Evolutionary conservation across 2,329 filamentous ascomycete genomes (phyloP), one percentile per base, ranked within the genome.

Genomic region (Torrubiellomyces zombiae): DNA sequence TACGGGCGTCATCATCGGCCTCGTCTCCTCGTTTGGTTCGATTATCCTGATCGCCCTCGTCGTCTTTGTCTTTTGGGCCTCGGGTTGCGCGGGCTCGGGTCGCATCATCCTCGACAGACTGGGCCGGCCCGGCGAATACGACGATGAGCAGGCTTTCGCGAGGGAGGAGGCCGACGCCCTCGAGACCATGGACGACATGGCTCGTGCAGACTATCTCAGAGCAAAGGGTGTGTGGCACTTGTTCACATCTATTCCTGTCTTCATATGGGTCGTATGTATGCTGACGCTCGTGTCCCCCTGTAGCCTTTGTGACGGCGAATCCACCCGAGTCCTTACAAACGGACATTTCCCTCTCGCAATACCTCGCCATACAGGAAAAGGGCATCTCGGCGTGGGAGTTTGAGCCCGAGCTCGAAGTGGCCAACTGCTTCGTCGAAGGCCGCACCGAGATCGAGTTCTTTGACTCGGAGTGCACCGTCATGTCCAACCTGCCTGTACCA

Each of bases 361-460:
- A 93, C 48, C 67, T 98, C 30, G 89, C 89, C 20, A 98, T 98
- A 37, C 89, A 98, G 56, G 89, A 98, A 58, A 98, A 98, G 52
- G 89, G 89, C 25, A 86, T 98, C n/a, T 93, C 89, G 5, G 89
- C 89, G 6, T 98, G 89, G 89, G 89, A 98, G 50, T 98, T 98
- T 43, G 89, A 95, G 50, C 89, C 89, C n/a, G 89, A 98, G 51
- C 58, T 95, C 18, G 89, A 98, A 53, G 94, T 95, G 38, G 89
- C 89, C 38, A 95, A 95, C 53, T 98, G 89, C 52, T 98, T 98
- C 46, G 89, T 98, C 35, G 86, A 98, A 53, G 86, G 60, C 20
- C 72, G 89, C 36, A 98, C 89, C 8, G 89, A 98, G 51, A 93
- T 98, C 35, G 89, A 98, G 49, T 98, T 98, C 56, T 98, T 92